Conservation (phyloP, 2,329 filamentous ascomycete genomes). For the Trichoderma guizhouense region DNA sequence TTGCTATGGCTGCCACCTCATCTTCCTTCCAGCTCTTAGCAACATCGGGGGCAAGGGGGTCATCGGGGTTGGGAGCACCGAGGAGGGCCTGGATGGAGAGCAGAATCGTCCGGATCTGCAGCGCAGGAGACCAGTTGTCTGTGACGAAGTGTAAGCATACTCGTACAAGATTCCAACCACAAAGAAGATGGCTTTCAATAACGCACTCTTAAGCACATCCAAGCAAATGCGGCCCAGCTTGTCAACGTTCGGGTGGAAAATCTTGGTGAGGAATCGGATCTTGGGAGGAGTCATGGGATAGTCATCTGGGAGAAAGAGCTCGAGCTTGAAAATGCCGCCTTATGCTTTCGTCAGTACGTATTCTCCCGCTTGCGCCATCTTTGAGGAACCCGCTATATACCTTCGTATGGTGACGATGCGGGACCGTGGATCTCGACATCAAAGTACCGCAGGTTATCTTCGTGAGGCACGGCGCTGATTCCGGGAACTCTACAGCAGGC, state of each 20-base stretch:
- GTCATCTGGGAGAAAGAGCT: slow-evolving; percentile 96
- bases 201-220: slow-evolving; percentile 90
- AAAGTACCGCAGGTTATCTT: slow-evolving; percentile 97
- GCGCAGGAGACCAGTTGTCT: slow-evolving; percentile 98
- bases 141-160: slow-evolving; percentile 19
- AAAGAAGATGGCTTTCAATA: neutral
- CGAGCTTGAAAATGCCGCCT: slow-evolving; percentile 89
- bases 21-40: slow-evolving; percentile 98
- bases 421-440: slow-evolving; percentile 96
- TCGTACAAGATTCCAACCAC: neutral
- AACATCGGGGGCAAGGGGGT: slow-evolving; percentile 96
- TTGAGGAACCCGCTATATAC: slow-evolving; percentile 44
- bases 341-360: neutral
- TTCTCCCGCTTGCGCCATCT: neutral
- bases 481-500: slow-evolving; percentile 71
- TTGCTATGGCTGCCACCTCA: slow-evolving; percentile 86
- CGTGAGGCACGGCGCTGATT: slow-evolving; percentile 92
- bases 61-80: slow-evolving; percentile 94
- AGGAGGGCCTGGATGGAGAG: slow-evolving; percentile 96
- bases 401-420: slow-evolving; percentile 89
- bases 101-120: slow-evolving; percentile 98
- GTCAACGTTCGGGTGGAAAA: slow-evolving; percentile 99
- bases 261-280: slow-evolving; percentile 97
- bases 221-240: slow-evolving; percentile 95
- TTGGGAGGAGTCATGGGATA: slow-evolving; percentile 99